These are phyloP conservation scores for Ophiostoma fasciatum DNA, from an alignment of 2,329 filamentous ascomycete species.

Conservation along the genomic window DNA sequence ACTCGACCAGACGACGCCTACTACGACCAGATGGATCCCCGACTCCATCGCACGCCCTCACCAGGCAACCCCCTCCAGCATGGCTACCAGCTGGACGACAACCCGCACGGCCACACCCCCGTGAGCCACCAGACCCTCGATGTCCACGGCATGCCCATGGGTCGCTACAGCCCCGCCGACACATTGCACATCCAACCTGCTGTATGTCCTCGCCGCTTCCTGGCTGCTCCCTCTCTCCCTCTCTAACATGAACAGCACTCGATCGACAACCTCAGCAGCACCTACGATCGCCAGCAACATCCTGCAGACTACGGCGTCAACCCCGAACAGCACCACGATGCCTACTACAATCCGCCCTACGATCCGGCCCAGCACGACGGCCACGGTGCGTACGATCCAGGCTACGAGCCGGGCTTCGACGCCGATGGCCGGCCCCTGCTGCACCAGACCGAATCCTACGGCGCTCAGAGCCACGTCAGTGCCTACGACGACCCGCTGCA, in stretches of 20 bases:
- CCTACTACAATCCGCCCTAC: constrained; percentile 74
- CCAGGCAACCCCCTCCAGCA: constrained; percentile 59
- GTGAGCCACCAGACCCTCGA: constrained; percentile 38
- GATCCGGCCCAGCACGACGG: constrained; percentile 45
- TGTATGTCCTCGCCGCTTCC: constrained; percentile 41
- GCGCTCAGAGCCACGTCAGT: too few species aligned
- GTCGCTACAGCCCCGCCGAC: constrained; percentile 50
- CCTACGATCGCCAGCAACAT: constrained; percentile 32
- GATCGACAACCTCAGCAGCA: constrained; percentile 32
- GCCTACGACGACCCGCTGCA: too few species aligned
- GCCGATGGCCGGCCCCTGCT: constrained; percentile 80
- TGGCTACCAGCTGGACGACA: constrained; percentile 72
- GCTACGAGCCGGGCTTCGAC: constrained; percentile 37
- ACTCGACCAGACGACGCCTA: constrained; percentile 39
- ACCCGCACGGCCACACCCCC: constrained; percentile 44
- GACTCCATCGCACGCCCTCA: constrained; percentile 53
- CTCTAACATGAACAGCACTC: constrained; percentile 28
- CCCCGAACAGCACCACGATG: constrained; percentile 75
- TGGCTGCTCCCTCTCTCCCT: not conserved
- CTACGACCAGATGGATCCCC: constrained; percentile 44
- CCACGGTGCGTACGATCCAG: constrained; percentile 30
- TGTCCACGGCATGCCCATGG: constrained; percentile 33
- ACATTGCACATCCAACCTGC: constrained; percentile 72
- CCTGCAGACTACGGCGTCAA: constrained; percentile 64
- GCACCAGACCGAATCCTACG: constrained; percentile 38